Base-by-base conservation (phyloP, 441 rosid genomes). In the Croton setiger region DNA sequence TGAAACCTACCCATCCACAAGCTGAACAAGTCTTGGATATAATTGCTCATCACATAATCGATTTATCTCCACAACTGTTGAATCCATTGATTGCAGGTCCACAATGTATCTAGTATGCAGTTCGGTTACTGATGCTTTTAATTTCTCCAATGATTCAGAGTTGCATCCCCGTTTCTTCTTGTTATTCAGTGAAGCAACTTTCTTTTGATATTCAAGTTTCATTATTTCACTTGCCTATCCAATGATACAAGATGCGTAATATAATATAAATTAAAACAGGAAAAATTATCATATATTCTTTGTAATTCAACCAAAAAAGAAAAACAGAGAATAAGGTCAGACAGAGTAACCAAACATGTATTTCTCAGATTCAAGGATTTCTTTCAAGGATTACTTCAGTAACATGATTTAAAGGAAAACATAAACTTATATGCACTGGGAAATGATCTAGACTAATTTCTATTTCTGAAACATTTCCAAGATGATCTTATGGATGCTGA, bases 61-160 rank as follows among this genome's bases (percentile, higher is more conserved):
- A 65, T 88, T 92, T 83, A 94, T 90, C 83, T 94, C 99, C 36
- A 81, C 74, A 71, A 92, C 98, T 49, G 97, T 94, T 54, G 99
- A 90, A 78, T 92, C 99, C 96, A 92, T 82, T 71, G 98, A 92
- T 80, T 92, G 98, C 99, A 90, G 90, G 75, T 94, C 99, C 14
- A 94, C 98, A 45, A 94, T 88, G 81, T 92, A 92, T 85, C 97
- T 85, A 11, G 99, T 88, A 74, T 92, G 99, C 76, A 92, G 85
- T 68, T 86, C 96, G 74, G 96, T 87, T 55, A 94, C 98, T 0
- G 87, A 83, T 45, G 98, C 98, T 83, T 90, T 92, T 35, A 89
- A 73, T 80, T 88, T 94, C 83, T 94, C 99, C 52, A 92, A 63
- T 60, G 94, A 85, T 62, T 90, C 98, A 23, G 93, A 73, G 61